phyloP scores from a whole-genome alignment of 306 rosid genomes.

The Fragaria nilgerrensis region DNA sequence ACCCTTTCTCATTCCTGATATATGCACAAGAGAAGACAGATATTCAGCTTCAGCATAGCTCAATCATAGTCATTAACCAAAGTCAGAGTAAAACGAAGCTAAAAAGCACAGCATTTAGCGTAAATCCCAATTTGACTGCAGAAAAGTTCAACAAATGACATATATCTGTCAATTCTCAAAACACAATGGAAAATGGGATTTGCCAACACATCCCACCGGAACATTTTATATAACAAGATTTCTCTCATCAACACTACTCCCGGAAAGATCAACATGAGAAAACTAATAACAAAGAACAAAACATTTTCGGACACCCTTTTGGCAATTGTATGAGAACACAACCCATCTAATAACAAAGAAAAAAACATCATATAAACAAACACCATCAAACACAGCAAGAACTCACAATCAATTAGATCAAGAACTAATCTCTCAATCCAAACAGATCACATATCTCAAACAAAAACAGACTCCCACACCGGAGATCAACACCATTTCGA shows the following conservation, averaged over 20 bases:
- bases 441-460: constrained; percentile 21
- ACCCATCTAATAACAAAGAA: not conserved
- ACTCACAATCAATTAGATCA: not conserved
- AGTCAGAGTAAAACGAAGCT: not conserved
- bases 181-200: not conserved
- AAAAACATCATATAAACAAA: not conserved
- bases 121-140: not conserved
- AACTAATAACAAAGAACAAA: too few species aligned
- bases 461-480: not conserved
- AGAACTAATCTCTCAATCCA: not conserved
- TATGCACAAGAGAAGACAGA: not conserved
- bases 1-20: constrained; percentile 78
- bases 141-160: not conserved
- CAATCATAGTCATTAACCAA: not conserved
- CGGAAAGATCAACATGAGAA: not conserved
- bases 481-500: not conserved
- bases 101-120: not conserved
- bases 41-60: not conserved
- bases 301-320: not conserved
- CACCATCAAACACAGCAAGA: not conserved
- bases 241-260: not conserved
- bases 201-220: not conserved
- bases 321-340: not conserved
- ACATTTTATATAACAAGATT: not conserved
- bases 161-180: not conserved